phyloP scores from a whole-genome alignment of 139 green algal genomes.

The Chlorella sp. region DNA sequence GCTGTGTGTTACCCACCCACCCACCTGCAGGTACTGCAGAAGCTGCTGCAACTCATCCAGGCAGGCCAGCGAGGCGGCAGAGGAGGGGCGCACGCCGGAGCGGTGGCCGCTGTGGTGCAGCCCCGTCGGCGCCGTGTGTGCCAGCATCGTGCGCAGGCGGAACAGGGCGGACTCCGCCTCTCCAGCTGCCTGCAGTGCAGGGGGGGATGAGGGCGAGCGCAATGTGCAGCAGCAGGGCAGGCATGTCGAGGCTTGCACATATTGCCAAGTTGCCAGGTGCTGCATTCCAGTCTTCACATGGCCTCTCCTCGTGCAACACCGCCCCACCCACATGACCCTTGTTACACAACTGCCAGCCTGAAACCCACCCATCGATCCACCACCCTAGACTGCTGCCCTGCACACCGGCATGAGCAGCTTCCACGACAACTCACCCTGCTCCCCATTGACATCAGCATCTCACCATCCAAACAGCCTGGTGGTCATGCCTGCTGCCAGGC shows the following conservation, averaged over 20 bases:
- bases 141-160: conserved; percentile 31
- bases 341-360: no score
- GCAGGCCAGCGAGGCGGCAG: conserved; percentile 10
- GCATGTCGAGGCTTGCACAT: no score
- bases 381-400: no score
- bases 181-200: conserved; percentile 51
- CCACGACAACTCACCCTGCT: no score
- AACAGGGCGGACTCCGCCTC: conserved; percentile 48
- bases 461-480: neutral
- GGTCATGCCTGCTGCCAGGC: no score
- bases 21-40: conserved; percentile 25
- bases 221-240: neutral
- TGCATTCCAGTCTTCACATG: no score
- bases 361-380: no score
- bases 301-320: no score
- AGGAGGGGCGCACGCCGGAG: neutral
- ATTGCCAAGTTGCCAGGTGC: no score
- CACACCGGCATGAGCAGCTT: no score
- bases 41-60: conserved; percentile 47
- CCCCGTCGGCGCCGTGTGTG: conserved; percentile 24
- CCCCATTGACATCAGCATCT: no score
- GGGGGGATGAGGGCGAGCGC: neutral
- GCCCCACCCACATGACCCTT: no score
- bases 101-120: neutral
- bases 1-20: neutral